A percentile compares a stretch with the other conserved stretches of the same genome.
Conservation (phyloP, 345 rosid genomes). For the Ceriops decandra region DNA sequence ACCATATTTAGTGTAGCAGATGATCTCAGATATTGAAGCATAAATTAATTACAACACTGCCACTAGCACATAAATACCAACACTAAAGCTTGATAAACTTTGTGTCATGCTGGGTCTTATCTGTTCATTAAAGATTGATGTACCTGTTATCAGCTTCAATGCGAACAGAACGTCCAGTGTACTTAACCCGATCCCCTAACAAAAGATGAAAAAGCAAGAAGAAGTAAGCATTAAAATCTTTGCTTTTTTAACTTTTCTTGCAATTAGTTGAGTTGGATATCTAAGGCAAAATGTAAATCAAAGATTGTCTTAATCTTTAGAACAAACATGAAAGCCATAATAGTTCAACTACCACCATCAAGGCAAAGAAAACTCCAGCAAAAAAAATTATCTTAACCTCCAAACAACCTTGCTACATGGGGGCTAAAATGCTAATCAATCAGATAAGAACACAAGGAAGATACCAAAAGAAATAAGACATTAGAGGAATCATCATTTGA, state of each 20-base stretch:
- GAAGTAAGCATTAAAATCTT: neutral
- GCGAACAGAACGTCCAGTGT: constrained; percentile 54
- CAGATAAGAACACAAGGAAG: too few relatives aligned
- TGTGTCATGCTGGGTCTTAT: neutral
- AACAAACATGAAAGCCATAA: neutral
- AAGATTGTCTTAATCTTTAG: neutral
- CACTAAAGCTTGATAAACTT: neutral
- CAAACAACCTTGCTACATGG: too few relatives aligned
- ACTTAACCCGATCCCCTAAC: constrained; percentile 91
- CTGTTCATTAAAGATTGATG: neutral
- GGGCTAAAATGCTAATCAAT: too few relatives aligned
- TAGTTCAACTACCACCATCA: neutral
- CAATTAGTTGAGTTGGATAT: neutral
- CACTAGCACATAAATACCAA: neutral
- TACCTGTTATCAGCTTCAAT: constrained; percentile 69
- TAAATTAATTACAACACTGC: too few relatives aligned
- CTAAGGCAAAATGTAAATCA: neutral
- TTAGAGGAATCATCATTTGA: too few relatives aligned
- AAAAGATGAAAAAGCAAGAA: constrained; percentile 4
- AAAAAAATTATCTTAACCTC: neutral
- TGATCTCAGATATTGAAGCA: too few relatives aligned
- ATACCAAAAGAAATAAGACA: too few relatives aligned
- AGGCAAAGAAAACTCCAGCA: neutral
- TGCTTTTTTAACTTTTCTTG: too few relatives aligned
- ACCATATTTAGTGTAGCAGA: too few relatives aligned